phyloP scores from a whole-genome alignment of 495 filamentous ascomycete species.

The Sordaria brevicollis region DNA sequence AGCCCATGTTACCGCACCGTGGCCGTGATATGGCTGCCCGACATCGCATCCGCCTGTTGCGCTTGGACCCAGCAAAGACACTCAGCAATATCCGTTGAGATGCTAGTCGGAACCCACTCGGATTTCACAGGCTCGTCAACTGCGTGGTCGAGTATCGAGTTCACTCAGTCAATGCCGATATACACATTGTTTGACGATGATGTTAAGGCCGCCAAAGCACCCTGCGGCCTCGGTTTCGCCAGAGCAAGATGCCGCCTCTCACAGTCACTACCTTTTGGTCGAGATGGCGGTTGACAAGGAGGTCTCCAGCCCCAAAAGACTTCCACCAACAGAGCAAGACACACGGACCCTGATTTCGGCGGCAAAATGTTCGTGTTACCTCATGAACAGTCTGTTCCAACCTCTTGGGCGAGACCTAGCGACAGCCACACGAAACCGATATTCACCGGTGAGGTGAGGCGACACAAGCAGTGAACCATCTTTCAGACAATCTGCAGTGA shows the following conservation, averaged over 20 bases:
- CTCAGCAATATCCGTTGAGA: background rate
- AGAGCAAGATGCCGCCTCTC: background rate
- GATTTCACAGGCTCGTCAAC: background rate
- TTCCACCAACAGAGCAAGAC: background rate
- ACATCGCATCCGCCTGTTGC: too few relatives aligned
- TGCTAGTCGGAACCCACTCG: background rate
- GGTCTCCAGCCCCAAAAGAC: background rate
- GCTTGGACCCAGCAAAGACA: background rate
- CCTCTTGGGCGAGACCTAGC: background rate
- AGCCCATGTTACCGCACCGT: too few relatives aligned
- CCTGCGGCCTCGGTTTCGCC: background rate
- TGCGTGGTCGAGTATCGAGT: background rate
- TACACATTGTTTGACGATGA: too few relatives aligned
- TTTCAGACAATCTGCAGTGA: background rate
- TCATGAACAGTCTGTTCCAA: background rate
- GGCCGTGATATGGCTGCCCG: too few relatives aligned
- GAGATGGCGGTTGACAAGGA: background rate
- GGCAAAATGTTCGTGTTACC: background rate
- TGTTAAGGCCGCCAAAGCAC: background rate
- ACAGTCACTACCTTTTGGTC: background rate
- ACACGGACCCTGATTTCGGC: background rate
- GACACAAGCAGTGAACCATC: background rate
- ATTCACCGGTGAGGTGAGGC: background rate
- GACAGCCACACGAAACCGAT: background rate
- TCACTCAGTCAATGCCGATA: background rate